Conservation (phyloP, 805 yeast genomes). For the Candida odintsovae region DNA sequence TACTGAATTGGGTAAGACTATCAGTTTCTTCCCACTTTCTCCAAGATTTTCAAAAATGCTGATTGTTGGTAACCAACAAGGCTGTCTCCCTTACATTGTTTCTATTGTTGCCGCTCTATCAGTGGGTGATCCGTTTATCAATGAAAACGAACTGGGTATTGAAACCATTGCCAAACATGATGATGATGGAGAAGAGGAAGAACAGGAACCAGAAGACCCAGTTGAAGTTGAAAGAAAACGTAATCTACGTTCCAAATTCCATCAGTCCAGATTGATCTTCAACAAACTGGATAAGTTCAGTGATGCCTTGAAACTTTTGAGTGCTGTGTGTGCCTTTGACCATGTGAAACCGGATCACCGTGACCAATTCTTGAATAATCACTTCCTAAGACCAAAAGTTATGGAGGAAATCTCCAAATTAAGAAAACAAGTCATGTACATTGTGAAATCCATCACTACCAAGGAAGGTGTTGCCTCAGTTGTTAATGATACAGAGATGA, state of each 20-base stretch:
- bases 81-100: constrained; percentile 81
- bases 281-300: constrained; percentile 63
- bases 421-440: constrained; percentile 70
- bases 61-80: constrained; percentile 79
- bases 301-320: constrained; percentile 69
- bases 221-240: constrained; percentile 31
- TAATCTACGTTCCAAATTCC: constrained; percentile 43
- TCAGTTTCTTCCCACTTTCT: constrained; percentile 88
- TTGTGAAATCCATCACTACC: constrained; percentile 62
- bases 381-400: constrained; percentile 70
- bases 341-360: constrained; percentile 51
- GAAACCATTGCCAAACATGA: constrained; percentile 8
- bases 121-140: constrained; percentile 86
- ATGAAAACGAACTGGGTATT: constrained; percentile 69
- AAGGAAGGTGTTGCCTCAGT: constrained; percentile 53
- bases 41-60: constrained; percentile 92
- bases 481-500: constrained; percentile 38
- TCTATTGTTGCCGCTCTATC: constrained; percentile 89
- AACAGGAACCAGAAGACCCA: constrained; percentile 30
- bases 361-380: constrained; percentile 43
- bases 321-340: constrained; percentile 85
- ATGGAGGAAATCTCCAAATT: constrained; percentile 84
- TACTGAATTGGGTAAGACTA: constrained; percentile 75
- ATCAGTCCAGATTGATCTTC: constrained; percentile 55
- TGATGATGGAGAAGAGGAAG: constrained; percentile 25